These are phyloP conservation scores for Xylaria sp. DNA, from an alignment of 2,329 filamentous ascomycete genomes.

Conservation along the genomic window DNA sequence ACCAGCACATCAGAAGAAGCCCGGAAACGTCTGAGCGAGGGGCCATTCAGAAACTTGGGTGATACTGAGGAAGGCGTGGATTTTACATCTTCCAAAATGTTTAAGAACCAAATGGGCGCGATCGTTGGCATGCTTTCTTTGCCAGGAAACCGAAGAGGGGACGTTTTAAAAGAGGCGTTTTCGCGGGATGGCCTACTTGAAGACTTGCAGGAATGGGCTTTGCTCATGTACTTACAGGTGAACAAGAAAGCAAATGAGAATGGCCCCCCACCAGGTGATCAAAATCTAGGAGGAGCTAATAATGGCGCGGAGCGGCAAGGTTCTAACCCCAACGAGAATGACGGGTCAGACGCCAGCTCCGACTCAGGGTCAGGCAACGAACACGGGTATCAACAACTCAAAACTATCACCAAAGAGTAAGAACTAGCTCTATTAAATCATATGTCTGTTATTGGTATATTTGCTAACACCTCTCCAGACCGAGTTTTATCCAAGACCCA, in stretches of 20 bases:
- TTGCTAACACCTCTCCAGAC: constrained; percentile 42
- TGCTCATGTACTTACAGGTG: constrained; percentile 34
- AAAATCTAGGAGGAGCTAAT: background rate
- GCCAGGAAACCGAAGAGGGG: constrained; percentile 9
- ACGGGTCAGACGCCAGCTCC: constrained; percentile 21
- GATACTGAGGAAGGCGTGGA: constrained; percentile 25
- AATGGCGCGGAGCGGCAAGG: constrained; percentile 13
- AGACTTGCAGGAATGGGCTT: constrained; percentile 42
- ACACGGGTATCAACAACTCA: constrained; percentile 40
- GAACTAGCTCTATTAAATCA: constrained; percentile 4
- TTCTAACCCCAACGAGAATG: constrained; percentile 33
- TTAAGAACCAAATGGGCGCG: constrained; percentile 31
- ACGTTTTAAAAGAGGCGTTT: constrained; percentile 31
- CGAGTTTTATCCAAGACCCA: constrained; percentile 42
- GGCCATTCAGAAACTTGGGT: constrained; percentile 41
- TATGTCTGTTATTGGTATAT: background rate
- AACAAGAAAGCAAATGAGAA: constrained; percentile 10
- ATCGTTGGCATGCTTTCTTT: constrained; percentile 32
- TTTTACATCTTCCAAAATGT: constrained; percentile 11
- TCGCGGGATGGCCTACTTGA: constrained; percentile 36
- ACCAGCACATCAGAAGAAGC: constrained; percentile 22
- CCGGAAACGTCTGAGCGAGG: constrained; percentile 31
- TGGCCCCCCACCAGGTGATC: background rate
- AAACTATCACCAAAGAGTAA: constrained; percentile 40
- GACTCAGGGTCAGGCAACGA: constrained; percentile 40